Base-by-base conservation (phyloP, 371 early-diverging fungal genomes). In the Rhizomucor pusillus region DNA sequence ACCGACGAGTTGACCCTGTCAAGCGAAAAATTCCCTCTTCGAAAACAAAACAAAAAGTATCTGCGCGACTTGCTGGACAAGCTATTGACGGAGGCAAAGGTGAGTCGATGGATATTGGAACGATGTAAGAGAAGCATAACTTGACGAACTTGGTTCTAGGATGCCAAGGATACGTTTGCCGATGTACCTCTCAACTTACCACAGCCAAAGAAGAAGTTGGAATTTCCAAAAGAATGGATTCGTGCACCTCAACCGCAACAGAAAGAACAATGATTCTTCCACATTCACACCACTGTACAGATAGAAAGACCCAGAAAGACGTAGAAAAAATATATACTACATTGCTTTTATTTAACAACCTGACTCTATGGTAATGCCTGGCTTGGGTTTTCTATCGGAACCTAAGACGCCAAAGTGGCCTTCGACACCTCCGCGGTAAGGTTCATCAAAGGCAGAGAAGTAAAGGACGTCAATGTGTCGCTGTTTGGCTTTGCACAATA, bases 141-240 rank as follows among this genome's bases (percentile, higher is more conserved):
- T 3, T 12, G 19, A 13, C 2, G 3, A 18, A 23, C 50, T 19
- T 33, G 6, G 63, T 23, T 18, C 24, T 63, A 77, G 73, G 65
- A 77, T 49, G 48, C 60, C 18, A 66, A 57, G 24, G 85, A 83
- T 52, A 69, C 77, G 16, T 80, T 86, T 62, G 77, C 71, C 5
- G 86, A 86, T 57, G 65, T 87, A 55, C 85, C 86, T 33, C 59
- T 87, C 47, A 73, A 84, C 52, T 56, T 77, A 59, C 74, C 78
- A 58, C 73, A 83, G 62, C 69, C 74, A 16, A 83, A 80, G 68
- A 73, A 73, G 58, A 77, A 70, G 57, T 61, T 83, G 34, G 62
- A 70, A 36, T 87, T 85, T 61, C 87, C 87, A 6, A 76, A 73
- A 57, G 87, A 84, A 66, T 87, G 87, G 87, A 68, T 65, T n/a